Conservation (phyloP, 805 yeast species). For the Komagataella kurtzmanii region DNA sequence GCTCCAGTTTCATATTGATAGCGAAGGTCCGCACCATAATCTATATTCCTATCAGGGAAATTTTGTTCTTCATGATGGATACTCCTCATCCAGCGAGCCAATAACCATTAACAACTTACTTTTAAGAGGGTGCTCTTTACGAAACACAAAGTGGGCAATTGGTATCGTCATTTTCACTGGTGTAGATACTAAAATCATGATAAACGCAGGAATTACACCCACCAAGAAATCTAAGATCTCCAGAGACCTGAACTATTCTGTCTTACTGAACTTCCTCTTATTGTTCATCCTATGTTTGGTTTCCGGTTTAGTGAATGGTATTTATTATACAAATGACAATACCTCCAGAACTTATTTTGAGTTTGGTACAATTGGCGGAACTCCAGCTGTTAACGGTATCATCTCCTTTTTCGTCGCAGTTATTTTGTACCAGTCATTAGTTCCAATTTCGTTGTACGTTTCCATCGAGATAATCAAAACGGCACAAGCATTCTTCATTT, state of each 20-base stretch:
- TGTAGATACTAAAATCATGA: constrained; percentile 67
- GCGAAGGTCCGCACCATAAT: constrained; percentile 77
- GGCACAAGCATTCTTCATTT: constrained; percentile 70
- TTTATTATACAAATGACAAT: constrained; percentile 32
- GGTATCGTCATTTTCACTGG: constrained; percentile 73
- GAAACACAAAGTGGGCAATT: constrained; percentile 76
- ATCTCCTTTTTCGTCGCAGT: constrained; percentile 65
- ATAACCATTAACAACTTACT: constrained; percentile 56
- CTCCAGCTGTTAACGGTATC: constrained; percentile 55
- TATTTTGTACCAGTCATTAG: constrained; percentile 65
- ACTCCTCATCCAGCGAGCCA: constrained; percentile 33
- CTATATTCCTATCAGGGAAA: constrained; percentile 69
- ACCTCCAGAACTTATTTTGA: constrained; percentile 55
- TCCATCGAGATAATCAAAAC: constrained; percentile 76
- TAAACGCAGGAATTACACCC: constrained; percentile 71
- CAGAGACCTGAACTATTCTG: constrained; percentile 58
- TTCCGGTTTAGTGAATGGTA: constrained; percentile 61
- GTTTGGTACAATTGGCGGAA: constrained; percentile 53
- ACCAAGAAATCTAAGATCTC: constrained; percentile 65
- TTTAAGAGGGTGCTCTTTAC: constrained; percentile 62
- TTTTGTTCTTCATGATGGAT: constrained; percentile 22
- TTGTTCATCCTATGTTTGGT: constrained; percentile 56
- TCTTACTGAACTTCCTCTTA: constrained; percentile 48
- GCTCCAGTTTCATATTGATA: constrained; percentile 54
- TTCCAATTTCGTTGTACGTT: constrained; percentile 73